phyloP scores from a whole-genome alignment of 2,329 filamentous ascomycete genomes.

The Aspergillus glaucus region DNA sequence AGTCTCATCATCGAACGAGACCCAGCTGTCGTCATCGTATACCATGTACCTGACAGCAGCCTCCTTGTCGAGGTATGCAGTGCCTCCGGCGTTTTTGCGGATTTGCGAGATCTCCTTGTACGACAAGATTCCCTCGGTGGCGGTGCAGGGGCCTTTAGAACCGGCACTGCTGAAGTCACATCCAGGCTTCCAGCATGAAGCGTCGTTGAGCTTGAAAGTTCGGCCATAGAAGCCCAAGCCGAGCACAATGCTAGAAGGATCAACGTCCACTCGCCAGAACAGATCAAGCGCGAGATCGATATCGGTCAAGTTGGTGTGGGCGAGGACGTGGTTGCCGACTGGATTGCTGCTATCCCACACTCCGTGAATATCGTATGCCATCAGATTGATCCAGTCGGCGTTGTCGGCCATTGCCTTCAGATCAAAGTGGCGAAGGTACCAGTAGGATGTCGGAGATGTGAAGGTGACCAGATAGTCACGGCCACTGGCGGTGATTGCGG shows the following conservation, averaged over 20 bases:
- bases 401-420: conserved; percentile 9
- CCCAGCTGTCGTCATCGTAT: conserved; percentile 15
- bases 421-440: conserved; percentile 27
- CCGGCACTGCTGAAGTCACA: conserved; percentile 14
- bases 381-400: conserved; percentile 16
- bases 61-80: conserved; percentile 12
- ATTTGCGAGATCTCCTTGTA: conserved; percentile 20
- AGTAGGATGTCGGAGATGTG: conserved; percentile 15
- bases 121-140: conserved; percentile 15
- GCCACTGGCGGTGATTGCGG: not conserved
- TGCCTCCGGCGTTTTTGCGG: conserved; percentile 11
- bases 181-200: conserved; percentile 6
- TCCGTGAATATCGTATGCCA: conserved; percentile 19
- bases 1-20: conserved; percentile 30
- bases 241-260: conserved; percentile 36
- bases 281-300: conserved; percentile 34
- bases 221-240: conserved; percentile 46
- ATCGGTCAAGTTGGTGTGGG: conserved; percentile 23
- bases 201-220: conserved; percentile 1
- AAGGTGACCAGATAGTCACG: conserved; percentile 9
- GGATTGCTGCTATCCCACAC: conserved; percentile 15
- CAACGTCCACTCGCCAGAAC: conserved; percentile 42
- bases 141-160: conserved; percentile 15
- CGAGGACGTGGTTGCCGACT: conserved; percentile 8
- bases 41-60: conserved; percentile 13